Evolutionary conservation across 768 basidiomycete genomes (phyloP), one percentile per base, ranked within the genome.

Genomic region (Tylopilus sp.): DNA sequence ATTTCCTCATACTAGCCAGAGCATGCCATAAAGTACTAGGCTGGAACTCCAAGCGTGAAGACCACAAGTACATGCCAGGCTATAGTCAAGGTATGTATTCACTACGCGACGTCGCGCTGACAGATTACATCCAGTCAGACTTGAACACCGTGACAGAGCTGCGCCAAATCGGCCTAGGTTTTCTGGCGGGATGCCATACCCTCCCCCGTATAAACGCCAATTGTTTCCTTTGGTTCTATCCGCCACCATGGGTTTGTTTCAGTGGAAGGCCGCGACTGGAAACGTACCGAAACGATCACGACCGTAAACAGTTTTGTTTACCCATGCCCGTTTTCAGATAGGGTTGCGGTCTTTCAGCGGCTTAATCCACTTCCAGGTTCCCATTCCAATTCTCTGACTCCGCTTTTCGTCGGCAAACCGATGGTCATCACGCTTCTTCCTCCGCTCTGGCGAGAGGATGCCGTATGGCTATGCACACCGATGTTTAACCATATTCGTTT

Each of bases 381-480:
- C 41, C 41, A 20, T 56, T 49, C 53, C 33, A 31, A 35, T 21
- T 23, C 20, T 48, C 23, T 39, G 36, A 40, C 31, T 42, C 55
- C 55, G 48, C 36, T 31, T 51, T 45, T 57, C 55, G 49, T 57
- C 56, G 56, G 52, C 12, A 38, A 23, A 13, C 55, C 55, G 55
- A 42, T 38, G 26, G 44, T 7, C 5, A 23, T 25, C 12, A 1
- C n/a, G 30, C 15, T 44, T 43, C 45, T 44, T 36, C 36, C 33
- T 38, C 46, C 28, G 45, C 20, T 38, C 36, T 1, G 36, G 18
- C 8, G 31, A 33, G 44, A 22, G 44, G 18, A 25, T 7, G 2
- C 39, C 23, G 12, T 20, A 31, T n/a, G 55, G 44, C 42, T 40
- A 25, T 44, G 22, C 9, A n/a, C 7, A 23, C 40, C 40, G 23